Conservation (phyloP, 225 moss, liverwort and hornwort genomes). For the Bryoerythrophyllum caledonicum region DNA sequence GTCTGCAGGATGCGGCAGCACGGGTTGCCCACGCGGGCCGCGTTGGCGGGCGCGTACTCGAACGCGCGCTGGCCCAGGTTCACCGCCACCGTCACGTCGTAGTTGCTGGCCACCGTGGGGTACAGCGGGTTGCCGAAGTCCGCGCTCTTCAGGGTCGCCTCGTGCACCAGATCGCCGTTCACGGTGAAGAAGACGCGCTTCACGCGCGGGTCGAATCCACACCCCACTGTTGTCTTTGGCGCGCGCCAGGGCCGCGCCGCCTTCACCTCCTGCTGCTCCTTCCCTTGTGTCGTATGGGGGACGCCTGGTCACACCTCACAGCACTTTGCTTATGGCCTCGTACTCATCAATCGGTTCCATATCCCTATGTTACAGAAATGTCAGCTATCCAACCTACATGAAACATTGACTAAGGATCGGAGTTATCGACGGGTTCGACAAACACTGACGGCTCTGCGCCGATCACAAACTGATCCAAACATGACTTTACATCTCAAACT, state of each 20-base stretch:
- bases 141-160: conserved; percentile 37
- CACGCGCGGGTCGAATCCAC: conserved; percentile 51
- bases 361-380: not conserved
- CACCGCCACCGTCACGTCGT: conserved; percentile 58
- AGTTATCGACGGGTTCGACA: no score
- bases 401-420: not conserved
- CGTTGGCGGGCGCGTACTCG: conserved; percentile 54
- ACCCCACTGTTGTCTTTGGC: conserved; percentile 52
- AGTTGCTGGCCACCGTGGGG: conserved; percentile 70
- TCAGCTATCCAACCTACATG: not conserved
- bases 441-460: no score
- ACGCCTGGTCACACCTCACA: conserved; percentile 29
- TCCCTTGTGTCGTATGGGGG: conserved; percentile 28
- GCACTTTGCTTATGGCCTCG: not conserved
- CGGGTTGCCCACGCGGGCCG: conserved; percentile 47
- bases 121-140: conserved; percentile 58
- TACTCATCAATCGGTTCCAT: not conserved
- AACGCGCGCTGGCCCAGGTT: conserved; percentile 58
- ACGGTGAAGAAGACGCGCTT: conserved; percentile 57
- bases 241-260: conserved; percentile 47
- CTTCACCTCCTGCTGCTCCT: conserved; percentile 5
- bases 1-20: conserved; percentile 54
- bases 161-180: conserved; percentile 60
- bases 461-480: no score
- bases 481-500: no score